Percentiles rank a stretch among this genome's conserved stretches.
These are phyloP conservation scores for Chenopodium quinoa DNA, from an alignment of 148 eudicot species.

Conservation along the genomic window DNA sequence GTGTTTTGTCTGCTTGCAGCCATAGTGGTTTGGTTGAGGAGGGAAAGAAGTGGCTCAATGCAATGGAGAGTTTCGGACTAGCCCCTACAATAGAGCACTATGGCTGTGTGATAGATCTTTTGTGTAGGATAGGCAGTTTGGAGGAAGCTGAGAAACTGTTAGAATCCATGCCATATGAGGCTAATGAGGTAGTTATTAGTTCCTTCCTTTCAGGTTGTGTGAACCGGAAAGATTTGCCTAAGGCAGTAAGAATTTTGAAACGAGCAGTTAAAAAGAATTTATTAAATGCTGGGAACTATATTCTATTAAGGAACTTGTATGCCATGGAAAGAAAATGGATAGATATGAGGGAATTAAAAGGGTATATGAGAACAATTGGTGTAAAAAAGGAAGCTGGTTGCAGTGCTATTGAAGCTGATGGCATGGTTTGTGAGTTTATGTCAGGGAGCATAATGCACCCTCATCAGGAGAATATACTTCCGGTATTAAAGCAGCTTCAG, in stretches of 20 bases:
- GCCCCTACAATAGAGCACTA: slow-evolving; percentile 70
- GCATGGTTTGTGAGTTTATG: slow-evolving; percentile 57
- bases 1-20: slow-evolving; percentile 76
- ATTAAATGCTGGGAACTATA: slow-evolving; percentile 55
- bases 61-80: slow-evolving; percentile 47
- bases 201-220: slow-evolving; percentile 77
- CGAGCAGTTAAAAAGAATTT: slow-evolving; percentile 46
- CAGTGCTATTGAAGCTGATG: slow-evolving; percentile 62
- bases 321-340: slow-evolving; percentile 69
- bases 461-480: slow-evolving; percentile 34
- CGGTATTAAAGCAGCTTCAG: slow-evolving; percentile 32
- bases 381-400: slow-evolving; percentile 78
- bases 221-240: slow-evolving; percentile 45
- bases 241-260: slow-evolving; percentile 60
- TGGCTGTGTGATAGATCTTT: slow-evolving; percentile 75
- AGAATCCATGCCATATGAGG: slow-evolving; percentile 68
- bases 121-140: slow-evolving; percentile 64
- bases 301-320: slow-evolving; percentile 66
- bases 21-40: slow-evolving; percentile 80
- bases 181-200: slow-evolving; percentile 68
- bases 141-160: slow-evolving; percentile 77
- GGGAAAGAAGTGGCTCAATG: slow-evolving; percentile 60
- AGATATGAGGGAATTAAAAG: slow-evolving; percentile 62
- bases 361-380: slow-evolving; percentile 49
- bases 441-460: slow-evolving; percentile 59